phyloP scores from a whole-genome alignment of 1,284 basidiomycete species.

The Paramarasmius palmivorus region DNA sequence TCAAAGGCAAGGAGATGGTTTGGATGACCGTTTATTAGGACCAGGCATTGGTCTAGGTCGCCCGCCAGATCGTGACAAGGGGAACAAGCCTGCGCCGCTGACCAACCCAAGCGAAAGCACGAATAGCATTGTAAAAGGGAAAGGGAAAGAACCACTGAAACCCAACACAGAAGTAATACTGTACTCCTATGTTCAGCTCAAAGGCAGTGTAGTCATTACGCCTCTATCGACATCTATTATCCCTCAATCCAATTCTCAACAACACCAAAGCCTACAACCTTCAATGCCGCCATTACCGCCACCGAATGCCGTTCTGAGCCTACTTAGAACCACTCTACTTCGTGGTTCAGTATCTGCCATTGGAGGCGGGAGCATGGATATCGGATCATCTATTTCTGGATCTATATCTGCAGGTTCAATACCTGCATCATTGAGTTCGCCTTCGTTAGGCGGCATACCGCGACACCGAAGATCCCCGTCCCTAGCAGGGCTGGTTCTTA shows the following conservation, averaged over 20 bases:
- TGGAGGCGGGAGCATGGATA: constrained; percentile 80
- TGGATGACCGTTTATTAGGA: constrained; percentile 4
- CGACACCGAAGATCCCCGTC: not conserved
- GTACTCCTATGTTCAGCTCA: constrained; percentile 84
- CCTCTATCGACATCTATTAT: constrained; percentile 20
- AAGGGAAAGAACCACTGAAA: constrained; percentile 12
- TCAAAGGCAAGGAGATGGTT: not conserved
- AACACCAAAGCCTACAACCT: constrained; percentile 17
- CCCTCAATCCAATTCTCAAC: not conserved
- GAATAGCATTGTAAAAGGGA: not conserved
- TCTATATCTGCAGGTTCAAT: constrained; percentile 8
- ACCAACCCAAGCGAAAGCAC: not conserved
- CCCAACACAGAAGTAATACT: constrained; percentile 71
- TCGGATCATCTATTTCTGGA: constrained; percentile 44
- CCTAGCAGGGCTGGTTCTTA: not conserved
- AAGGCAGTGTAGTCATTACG: constrained; percentile 60
- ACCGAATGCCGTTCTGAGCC: constrained; percentile 37
- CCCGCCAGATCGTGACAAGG: not conserved
- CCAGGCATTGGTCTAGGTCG: not conserved
- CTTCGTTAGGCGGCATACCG: constrained; percentile 7
- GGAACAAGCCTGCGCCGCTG: not conserved
- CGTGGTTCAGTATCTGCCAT: constrained; percentile 43
- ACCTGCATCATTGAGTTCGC: constrained; percentile 10
- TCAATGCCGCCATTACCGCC: constrained; percentile 30
- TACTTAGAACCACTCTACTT: constrained; percentile 50